phyloP scores from a whole-genome alignment of 495 filamentous ascomycete genomes.

The Podospora didyma region DNA sequence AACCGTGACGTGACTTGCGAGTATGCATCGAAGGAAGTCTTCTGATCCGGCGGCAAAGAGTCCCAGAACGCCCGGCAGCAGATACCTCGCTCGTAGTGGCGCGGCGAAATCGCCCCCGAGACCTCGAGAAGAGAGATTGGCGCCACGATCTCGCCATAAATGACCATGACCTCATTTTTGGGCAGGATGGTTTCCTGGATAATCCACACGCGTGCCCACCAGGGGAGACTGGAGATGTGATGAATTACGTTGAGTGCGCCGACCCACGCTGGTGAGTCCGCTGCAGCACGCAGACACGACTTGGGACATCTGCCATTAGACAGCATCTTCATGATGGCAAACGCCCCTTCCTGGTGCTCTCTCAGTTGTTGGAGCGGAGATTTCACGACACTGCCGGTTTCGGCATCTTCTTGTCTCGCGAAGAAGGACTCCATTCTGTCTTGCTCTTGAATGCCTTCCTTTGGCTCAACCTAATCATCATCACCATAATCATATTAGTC shows the following conservation, averaged over 20 bases:
- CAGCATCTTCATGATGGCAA: constrained; percentile 4
- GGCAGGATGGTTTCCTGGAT: background rate
- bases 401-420: background rate
- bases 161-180: background rate
- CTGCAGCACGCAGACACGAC: background rate
- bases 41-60: background rate
- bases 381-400: background rate
- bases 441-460: background rate
- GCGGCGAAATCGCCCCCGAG: constrained; percentile 1
- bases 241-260: background rate
- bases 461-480: background rate
- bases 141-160: constrained; percentile 1
- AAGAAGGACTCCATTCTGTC: background rate
- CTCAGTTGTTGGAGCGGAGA: background rate
- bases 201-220: background rate
- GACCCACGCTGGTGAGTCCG: background rate
- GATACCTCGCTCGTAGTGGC: background rate
- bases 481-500: too few species aligned
- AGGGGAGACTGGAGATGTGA: background rate
- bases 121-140: background rate
- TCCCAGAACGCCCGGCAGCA: background rate
- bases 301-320: constrained; percentile 2
- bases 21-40: background rate
- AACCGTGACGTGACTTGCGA: background rate
- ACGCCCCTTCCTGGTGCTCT: background rate